Evolutionary conservation across 306 rosid species (phyloP).

Genomic region (Rubus parviflorus): DNA sequence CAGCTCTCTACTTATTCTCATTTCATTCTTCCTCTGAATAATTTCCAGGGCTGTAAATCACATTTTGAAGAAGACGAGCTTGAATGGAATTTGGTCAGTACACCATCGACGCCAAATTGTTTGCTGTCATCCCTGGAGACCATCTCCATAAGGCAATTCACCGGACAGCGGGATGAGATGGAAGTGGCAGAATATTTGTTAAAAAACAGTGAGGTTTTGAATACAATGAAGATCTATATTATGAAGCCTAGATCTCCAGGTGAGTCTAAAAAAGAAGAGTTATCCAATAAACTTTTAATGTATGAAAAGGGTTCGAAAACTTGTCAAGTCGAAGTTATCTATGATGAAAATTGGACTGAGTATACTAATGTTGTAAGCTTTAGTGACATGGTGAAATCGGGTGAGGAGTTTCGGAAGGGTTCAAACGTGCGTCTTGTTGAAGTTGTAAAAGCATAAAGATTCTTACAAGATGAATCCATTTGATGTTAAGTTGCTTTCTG

Average conservation of each 20-base stretch:
- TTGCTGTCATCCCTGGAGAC: background rate
- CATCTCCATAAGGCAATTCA: background rate
- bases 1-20: background rate
- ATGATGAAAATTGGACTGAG: background rate
- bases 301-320: background rate
- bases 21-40: background rate
- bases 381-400: background rate
- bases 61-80: background rate
- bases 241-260: background rate
- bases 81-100: background rate
- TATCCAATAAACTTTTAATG: background rate
- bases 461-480: background rate
- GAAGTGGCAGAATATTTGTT: conserved; percentile 3
- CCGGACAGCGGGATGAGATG: background rate
- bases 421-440: background rate
- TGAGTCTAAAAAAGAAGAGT: background rate
- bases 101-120: background rate
- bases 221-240: background rate
- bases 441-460: background rate
- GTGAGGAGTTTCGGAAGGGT: background rate
- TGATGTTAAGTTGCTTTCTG: too few relatives aligned
- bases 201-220: background rate
- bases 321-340: background rate
- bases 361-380: background rate
- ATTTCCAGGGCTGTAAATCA: background rate